Evolutionary conservation across 179 eudicot species (phyloP).

Genomic region (Actinidia polygama): DNA sequence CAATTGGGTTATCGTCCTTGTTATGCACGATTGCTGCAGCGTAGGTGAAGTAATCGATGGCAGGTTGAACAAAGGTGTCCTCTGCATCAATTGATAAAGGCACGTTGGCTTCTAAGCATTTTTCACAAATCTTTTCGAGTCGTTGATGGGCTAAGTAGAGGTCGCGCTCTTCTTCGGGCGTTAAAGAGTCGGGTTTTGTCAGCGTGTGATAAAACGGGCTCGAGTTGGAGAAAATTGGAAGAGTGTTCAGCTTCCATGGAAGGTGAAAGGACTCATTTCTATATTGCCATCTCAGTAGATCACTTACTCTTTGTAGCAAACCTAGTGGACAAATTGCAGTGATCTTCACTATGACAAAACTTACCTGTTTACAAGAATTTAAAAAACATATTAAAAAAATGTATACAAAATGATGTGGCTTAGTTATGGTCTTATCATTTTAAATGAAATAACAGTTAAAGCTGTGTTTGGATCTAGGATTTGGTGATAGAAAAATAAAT

Average conservation of each 20-base stretch:
- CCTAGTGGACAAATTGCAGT: conserved; percentile 74
- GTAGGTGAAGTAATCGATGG: conserved; percentile 80
- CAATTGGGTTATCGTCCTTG: conserved; percentile 45
- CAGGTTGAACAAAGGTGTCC: conserved; percentile 43
- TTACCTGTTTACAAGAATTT: conserved; percentile 53
- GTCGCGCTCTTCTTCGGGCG: conserved; percentile 53
- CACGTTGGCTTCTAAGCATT: conserved; percentile 54
- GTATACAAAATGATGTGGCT: too few relatives aligned
- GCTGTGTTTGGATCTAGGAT: too few relatives aligned
- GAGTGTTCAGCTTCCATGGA: conserved; percentile 79
- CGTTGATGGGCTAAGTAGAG: conserved; percentile 50
- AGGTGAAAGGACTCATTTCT: conserved; percentile 62
- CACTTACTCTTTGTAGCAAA: conserved; percentile 66
- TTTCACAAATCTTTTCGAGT: conserved; percentile 43
- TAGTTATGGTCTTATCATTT: too few relatives aligned
- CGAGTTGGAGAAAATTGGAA: conserved; percentile 66
- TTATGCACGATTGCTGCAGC: conserved; percentile 52
- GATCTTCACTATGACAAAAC: conserved; percentile 78
- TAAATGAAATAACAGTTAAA: too few relatives aligned
- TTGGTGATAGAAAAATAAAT: too few relatives aligned
- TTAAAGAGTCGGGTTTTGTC: conserved; percentile 51
- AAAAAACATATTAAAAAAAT: too few relatives aligned
- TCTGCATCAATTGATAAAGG: conserved; percentile 68
- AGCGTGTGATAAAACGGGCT: conserved; percentile 76
- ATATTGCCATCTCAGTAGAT: conserved; percentile 79